Conservation (phyloP, 2,329 filamentous ascomycete species). For the Epichloe bromicola region DNA sequence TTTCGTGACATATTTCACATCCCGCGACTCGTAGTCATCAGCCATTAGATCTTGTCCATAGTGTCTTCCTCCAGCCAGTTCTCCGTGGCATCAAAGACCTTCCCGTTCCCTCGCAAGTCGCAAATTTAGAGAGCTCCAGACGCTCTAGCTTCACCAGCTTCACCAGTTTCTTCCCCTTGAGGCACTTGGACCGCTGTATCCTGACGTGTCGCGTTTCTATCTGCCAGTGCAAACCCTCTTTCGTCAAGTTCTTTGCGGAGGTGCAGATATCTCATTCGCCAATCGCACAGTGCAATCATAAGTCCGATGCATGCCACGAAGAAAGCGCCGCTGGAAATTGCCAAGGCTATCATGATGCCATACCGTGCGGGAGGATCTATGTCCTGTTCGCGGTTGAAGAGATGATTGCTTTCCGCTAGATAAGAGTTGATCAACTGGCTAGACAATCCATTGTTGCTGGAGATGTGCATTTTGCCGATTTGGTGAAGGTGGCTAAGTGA, state of each 20-base stretch:
- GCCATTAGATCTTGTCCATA: too few relatives aligned
- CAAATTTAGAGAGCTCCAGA: slow-evolving; percentile 4
- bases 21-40: not conserved
- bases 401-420: not conserved
- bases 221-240: slow-evolving; percentile 1
- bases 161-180: not conserved
- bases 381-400: slow-evolving; percentile 4
- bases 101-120: not conserved
- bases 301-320: slow-evolving; percentile 7
- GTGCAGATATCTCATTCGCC: slow-evolving; percentile 6
- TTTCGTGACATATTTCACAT: too few relatives aligned
- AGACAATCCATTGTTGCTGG: not conserved
- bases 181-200: not conserved
- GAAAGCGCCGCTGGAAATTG: slow-evolving; percentile 7
- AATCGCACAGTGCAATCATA: slow-evolving; percentile 5
- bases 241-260: slow-evolving; percentile 6
- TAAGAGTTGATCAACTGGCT: not conserved
- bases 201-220: not conserved
- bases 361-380: slow-evolving; percentile 4
- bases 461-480: not conserved
- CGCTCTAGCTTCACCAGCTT: not conserved
- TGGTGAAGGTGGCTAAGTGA: not conserved
- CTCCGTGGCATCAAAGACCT: not conserved
- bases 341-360: slow-evolving; percentile 6
- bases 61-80: not conserved